These are phyloP conservation scores for Daldinia bambusicola DNA, from an alignment of 495 filamentous ascomycete genomes.

Conservation along the genomic window DNA sequence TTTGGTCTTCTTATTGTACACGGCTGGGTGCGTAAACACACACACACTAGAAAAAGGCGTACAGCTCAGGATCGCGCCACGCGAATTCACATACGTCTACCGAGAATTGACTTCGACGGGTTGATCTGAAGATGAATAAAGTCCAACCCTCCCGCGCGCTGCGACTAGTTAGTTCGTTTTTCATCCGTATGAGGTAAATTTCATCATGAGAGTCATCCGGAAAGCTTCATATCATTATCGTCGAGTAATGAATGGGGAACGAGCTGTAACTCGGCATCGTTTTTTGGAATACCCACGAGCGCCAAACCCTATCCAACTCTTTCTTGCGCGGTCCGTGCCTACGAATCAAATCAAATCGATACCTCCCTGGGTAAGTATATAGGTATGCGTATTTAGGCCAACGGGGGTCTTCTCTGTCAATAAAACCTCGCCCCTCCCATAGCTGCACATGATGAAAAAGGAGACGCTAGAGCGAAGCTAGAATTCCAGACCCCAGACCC, in stretches of 20 bases:
- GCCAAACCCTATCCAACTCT: not conserved
- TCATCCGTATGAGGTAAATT: not conserved
- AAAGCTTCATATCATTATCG: conserved; percentile 7
- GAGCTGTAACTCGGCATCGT: not conserved
- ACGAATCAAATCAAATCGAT: not conserved
- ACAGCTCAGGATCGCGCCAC: conserved; percentile 6
- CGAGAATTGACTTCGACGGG: conserved; percentile 10
- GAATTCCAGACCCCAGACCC: conserved; percentile 11
- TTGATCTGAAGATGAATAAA: conserved; percentile 14
- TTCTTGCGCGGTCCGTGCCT: not conserved
- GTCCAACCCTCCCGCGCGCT: conserved; percentile 1
- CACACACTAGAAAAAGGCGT: not conserved
- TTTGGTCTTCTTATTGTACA: too few species aligned
- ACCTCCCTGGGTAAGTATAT: too few species aligned
- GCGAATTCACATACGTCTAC: conserved; percentile 18
- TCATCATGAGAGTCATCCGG: not conserved
- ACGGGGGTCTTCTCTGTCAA: not conserved
- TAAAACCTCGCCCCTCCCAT: not conserved
- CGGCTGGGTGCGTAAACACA: too few species aligned
- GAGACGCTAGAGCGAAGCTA: conserved; percentile 2
- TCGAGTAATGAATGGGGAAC: conserved; percentile 12
- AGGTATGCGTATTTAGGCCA: too few species aligned
- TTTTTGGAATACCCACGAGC: too few species aligned
- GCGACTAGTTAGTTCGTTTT: conserved; percentile 4
- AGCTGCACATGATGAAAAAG: conserved; percentile 1